phyloP scores from a whole-genome alignment of 1,284 basidiomycete genomes.

The Marasmius oreades region DNA sequence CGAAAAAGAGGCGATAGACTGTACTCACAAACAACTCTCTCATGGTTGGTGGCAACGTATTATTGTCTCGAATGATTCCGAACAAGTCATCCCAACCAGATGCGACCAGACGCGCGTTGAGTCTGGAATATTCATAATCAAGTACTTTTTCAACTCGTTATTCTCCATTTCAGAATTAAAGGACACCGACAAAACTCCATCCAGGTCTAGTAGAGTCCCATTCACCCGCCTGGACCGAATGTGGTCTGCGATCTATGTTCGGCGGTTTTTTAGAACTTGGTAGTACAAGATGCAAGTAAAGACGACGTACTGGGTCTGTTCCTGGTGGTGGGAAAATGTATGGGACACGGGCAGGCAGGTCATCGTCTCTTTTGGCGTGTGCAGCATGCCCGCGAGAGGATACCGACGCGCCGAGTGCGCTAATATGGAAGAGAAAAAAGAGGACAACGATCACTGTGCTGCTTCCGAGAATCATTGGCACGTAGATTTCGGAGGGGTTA shows the following conservation, averaged over 20 bases:
- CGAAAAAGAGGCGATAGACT: not conserved
- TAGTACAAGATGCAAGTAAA: not conserved
- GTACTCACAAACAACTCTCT: constrained; percentile 28
- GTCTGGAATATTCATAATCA: too few species aligned
- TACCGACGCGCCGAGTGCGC: not conserved
- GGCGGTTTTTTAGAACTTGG: not conserved
- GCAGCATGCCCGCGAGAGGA: too few species aligned
- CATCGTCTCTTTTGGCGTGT: constrained; percentile 24
- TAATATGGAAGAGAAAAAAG: not conserved
- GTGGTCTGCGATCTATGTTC: constrained; percentile 28
- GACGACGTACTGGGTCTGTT: constrained; percentile 24
- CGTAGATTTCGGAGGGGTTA: too few species aligned
- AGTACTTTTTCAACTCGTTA: not conserved
- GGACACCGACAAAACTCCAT: constrained; percentile 28
- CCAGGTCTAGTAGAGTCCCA: constrained; percentile 30
- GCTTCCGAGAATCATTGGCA: constrained; percentile 2
- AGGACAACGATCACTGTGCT: not conserved
- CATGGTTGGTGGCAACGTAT: constrained; percentile 27
- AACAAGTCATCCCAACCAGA: constrained; percentile 29
- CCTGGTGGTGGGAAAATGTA: constrained; percentile 34
- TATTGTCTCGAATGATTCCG: constrained; percentile 28
- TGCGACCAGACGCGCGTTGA: constrained; percentile 30
- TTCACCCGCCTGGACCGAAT: constrained; percentile 28
- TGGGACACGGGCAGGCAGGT: constrained; percentile 31
- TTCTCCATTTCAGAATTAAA: not conserved